phyloP scores from a whole-genome alignment of 1,139 yeast species.

The Nakaseomyces nivariensis region DNA sequence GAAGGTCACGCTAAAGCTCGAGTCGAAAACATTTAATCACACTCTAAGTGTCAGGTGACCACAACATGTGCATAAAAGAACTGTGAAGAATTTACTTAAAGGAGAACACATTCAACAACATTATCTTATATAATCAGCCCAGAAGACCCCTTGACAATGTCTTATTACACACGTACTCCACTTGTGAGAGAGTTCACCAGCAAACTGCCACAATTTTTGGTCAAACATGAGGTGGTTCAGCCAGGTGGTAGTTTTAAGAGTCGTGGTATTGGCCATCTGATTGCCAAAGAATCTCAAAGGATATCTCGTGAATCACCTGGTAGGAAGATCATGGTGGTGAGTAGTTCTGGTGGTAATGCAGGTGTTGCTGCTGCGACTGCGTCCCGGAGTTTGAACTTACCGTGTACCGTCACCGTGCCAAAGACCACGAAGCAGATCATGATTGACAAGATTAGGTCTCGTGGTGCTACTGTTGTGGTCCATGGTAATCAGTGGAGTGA shows the following conservation, averaged over 20 bases:
- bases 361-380: conserved; percentile 64
- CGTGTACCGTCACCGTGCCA: conserved; percentile 58
- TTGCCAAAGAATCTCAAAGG: conserved; percentile 21
- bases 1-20: too few species aligned
- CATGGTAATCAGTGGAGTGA: conserved; percentile 50
- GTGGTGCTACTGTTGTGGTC: conserved; percentile 43
- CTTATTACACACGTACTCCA: not conserved
- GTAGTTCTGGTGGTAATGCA: conserved; percentile 68
- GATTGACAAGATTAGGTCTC: conserved; percentile 31
- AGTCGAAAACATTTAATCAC: too few species aligned
- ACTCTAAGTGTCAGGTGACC: too few species aligned
- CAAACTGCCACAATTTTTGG: conserved; percentile 6
- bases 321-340: conserved; percentile 37
- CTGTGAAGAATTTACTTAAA: too few species aligned
- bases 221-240: conserved; percentile 53
- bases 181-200: not conserved
- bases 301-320: conserved; percentile 14
- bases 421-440: conserved; percentile 33
- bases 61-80: too few species aligned
- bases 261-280: conserved; percentile 47
- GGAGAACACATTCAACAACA: too few species aligned
- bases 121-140: too few species aligned
- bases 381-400: conserved; percentile 34
- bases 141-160: not conserved
- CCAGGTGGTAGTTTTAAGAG: conserved; percentile 64